A percentile compares a stretch with the other conserved stretches of the same genome.
Conservation (phyloP, 192 early-diverging fungal species). For the Coemansia sp. region DNA sequence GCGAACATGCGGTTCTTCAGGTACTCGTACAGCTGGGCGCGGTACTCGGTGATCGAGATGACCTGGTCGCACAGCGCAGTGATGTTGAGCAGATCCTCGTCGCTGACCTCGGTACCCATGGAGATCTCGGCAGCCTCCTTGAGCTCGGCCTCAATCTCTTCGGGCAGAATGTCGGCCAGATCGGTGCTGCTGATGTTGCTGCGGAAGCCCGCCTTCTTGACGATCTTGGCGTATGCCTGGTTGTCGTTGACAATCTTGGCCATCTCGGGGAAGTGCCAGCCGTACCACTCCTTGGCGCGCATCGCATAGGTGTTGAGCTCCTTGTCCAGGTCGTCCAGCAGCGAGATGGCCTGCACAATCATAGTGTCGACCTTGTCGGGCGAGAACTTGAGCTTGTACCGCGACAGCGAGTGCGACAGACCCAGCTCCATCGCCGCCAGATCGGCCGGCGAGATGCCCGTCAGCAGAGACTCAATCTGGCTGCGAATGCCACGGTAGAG, state of each 20-base stretch:
- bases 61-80: constrained; percentile 92
- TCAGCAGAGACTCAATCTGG: constrained; percentile 89
- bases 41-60: constrained; percentile 92
- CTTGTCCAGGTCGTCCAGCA: constrained; percentile 99
- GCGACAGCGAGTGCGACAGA: constrained; percentile 98
- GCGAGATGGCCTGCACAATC: constrained; percentile 97
- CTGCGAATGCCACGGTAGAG: constrained; percentile 94
- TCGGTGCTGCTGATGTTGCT: constrained; percentile 76
- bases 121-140: constrained; percentile 98
- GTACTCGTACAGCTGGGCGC: constrained; percentile 94
- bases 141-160: constrained; percentile 87
- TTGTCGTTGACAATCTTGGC: constrained; percentile 94
- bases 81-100: constrained; percentile 98
- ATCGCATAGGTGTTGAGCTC: constrained; percentile 99
- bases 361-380: constrained; percentile 99
- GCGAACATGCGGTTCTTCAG: too few species aligned
- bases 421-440: constrained; percentile 95
- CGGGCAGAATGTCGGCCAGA: constrained; percentile 80
- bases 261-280: constrained; percentile 99
- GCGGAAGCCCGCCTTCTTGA: constrained; percentile 91
- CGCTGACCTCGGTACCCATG: constrained; percentile 98
- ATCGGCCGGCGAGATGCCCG: constrained; percentile 82
- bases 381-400: constrained; percentile 99
- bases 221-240: constrained; percentile 85
- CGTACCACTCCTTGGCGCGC: constrained; percentile 99